These are phyloP conservation scores for Lactifluus pinguis DNA, from an alignment of 768 basidiomycete species.

Conservation along the genomic window DNA sequence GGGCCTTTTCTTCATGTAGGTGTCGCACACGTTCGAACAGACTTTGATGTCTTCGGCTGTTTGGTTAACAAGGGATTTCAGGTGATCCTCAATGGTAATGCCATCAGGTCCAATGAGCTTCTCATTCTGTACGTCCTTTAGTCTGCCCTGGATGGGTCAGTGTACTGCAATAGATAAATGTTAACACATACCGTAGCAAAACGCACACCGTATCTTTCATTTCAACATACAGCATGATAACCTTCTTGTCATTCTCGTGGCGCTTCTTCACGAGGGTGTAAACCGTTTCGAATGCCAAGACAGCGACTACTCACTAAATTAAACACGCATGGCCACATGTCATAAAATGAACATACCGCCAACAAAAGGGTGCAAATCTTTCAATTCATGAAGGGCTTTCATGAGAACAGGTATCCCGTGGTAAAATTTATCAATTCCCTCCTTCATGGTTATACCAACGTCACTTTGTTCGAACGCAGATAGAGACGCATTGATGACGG, in stretches of 20 bases:
- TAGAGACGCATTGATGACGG: background rate
- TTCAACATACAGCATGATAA: slow-evolving; percentile 36
- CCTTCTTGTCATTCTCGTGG: slow-evolving; percentile 43
- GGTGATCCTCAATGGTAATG: slow-evolving; percentile 27
- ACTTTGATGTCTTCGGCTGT: slow-evolving; percentile 26
- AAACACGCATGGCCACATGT: background rate
- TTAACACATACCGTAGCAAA: slow-evolving; percentile 3
- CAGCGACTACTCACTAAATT: slow-evolving; percentile 29
- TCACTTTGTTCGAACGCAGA: background rate
- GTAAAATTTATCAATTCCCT: slow-evolving; percentile 20
- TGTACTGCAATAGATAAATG: no score
- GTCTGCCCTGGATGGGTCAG: slow-evolving; percentile 18
- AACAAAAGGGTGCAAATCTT: slow-evolving; percentile 24
- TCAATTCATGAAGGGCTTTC: slow-evolving; percentile 24
- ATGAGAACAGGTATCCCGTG: slow-evolving; percentile 24
- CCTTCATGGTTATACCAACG: slow-evolving; percentile 9
- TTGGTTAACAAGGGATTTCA: slow-evolving; percentile 25
- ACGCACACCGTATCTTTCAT: slow-evolving; percentile 42
- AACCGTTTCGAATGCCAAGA: slow-evolving; percentile 42
- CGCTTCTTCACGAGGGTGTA: slow-evolving; percentile 40
- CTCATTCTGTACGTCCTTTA: slow-evolving; percentile 27
- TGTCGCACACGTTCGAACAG: slow-evolving; percentile 28
- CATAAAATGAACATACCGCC: slow-evolving; percentile 15
- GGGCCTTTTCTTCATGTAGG: slow-evolving; percentile 26
- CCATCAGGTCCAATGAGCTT: slow-evolving; percentile 27